Conservation (phyloP, 805 yeast genomes). For the Kodamaea jinghongensis region DNA sequence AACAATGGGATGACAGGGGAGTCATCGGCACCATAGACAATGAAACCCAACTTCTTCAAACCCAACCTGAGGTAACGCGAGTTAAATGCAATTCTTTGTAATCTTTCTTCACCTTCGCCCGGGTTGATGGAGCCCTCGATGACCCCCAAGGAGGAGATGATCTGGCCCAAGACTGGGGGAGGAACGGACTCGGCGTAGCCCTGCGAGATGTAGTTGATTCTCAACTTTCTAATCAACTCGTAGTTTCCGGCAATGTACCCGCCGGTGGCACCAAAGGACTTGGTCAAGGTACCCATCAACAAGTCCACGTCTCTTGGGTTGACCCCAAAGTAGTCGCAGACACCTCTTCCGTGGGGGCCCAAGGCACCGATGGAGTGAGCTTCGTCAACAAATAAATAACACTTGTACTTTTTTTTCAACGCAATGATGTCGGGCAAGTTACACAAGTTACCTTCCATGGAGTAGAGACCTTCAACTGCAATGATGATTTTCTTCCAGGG, state of each 20-base stretch:
- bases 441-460: conserved; percentile 90
- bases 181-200: conserved; percentile 81
- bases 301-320: conserved; percentile 76
- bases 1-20: conserved; percentile 93
- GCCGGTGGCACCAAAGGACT: conserved; percentile 98
- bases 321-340: conserved; percentile 88
- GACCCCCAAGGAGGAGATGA: conserved; percentile 71
- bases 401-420: conserved; percentile 79
- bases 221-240: conserved; percentile 67
- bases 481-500: conserved; percentile 90
- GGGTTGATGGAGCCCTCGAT: conserved; percentile 82
- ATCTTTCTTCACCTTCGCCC: conserved; percentile 89
- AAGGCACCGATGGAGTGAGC: conserved; percentile 99
- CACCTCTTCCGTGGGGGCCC: conserved; percentile 92
- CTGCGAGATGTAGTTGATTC: conserved; percentile 69
- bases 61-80: conserved; percentile 91
- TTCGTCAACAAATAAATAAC: conserved; percentile 90
- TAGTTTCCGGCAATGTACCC: conserved; percentile 88
- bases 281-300: conserved; percentile 96
- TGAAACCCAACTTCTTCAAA: conserved; percentile 86
- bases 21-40: conserved; percentile 92
- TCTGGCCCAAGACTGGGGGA: conserved; percentile 91
- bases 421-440: conserved; percentile 74
- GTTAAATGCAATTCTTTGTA: conserved; percentile 92
- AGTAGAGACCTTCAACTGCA: conserved; percentile 88